phyloP scores from a whole-genome alignment of 2,329 filamentous ascomycete species.

The Cercospora sp. region DNA sequence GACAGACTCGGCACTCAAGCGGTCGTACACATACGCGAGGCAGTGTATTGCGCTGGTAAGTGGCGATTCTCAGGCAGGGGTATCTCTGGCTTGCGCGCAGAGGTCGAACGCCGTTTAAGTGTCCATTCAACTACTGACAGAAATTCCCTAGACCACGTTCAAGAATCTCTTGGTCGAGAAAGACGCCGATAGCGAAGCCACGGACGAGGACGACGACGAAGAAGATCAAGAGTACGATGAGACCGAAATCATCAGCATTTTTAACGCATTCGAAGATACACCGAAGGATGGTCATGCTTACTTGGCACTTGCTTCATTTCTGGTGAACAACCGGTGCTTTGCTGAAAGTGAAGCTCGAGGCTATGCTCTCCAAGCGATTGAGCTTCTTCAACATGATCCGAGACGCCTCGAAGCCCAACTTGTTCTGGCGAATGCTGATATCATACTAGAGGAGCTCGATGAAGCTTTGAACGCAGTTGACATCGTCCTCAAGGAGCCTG shows the following conservation, averaged over 20 bases:
- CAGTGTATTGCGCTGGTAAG: constrained; percentile 8
- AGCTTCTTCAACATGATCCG: not conserved
- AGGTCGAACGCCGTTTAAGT: not conserved
- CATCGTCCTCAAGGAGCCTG: not conserved
- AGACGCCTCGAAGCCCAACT: not conserved
- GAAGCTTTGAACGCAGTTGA: constrained; percentile 1
- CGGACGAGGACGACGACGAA: not conserved
- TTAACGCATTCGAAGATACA: constrained; percentile 5
- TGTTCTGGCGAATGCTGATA: not conserved
- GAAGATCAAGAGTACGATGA: not conserved
- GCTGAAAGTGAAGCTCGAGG: not conserved
- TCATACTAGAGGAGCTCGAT: not conserved
- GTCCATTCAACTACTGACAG: not conserved
- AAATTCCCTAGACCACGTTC: not conserved
- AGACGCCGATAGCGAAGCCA: not conserved
- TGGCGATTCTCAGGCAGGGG: not conserved
- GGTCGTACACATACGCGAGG: constrained; percentile 5
- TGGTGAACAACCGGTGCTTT: not conserved
- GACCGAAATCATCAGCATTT: not conserved
- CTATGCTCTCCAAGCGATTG: constrained; percentile 1
- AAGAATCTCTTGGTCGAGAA: not conserved
- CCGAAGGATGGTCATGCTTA: constrained; percentile 9
- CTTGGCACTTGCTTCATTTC: not conserved
- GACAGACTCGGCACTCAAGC: not conserved
- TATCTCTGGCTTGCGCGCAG: not conserved